Evolutionary conservation across 2,329 filamentous ascomycete species (phyloP).

Genomic region (Dactylonectria estremocensis): DNA sequence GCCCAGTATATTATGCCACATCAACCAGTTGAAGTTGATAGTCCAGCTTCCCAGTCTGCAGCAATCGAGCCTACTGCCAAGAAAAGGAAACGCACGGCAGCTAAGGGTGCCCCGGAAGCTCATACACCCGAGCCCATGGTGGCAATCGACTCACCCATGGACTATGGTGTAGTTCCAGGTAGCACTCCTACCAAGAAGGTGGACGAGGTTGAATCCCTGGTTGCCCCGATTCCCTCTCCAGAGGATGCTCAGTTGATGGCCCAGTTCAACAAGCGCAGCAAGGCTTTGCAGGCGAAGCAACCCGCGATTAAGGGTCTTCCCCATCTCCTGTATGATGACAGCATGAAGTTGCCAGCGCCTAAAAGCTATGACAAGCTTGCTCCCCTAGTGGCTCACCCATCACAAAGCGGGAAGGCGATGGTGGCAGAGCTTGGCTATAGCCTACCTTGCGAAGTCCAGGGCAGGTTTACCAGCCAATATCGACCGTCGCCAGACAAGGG

Average conservation of each 20-base stretch:
- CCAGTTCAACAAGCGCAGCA: constrained; percentile 57
- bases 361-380: constrained; percentile 63
- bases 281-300: constrained; percentile 56
- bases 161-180: constrained; percentile 34
- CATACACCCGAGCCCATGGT: constrained; percentile 47
- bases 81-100: constrained; percentile 55
- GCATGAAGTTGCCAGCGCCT: constrained; percentile 59
- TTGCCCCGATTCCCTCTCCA: constrained; percentile 50
- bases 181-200: constrained; percentile 46
- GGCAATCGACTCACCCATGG: constrained; percentile 49
- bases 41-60: constrained; percentile 37
- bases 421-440: constrained; percentile 57
- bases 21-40: constrained; percentile 41
- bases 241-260: constrained; percentile 56
- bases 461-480: constrained; percentile 59
- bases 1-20: constrained; percentile 45
- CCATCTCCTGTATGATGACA: constrained; percentile 56
- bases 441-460: constrained; percentile 62
- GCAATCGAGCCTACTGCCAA: constrained; percentile 52
- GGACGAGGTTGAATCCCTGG: constrained; percentile 54
- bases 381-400: constrained; percentile 59
- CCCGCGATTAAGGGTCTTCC: constrained; percentile 58
- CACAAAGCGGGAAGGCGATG: constrained; percentile 56
- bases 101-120: constrained; percentile 49
- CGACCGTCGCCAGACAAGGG: constrained; percentile 57